These are phyloP conservation scores for Cystobasidium ongulense DNA, from an alignment of 768 basidiomycete species.

Conservation along the genomic window DNA sequence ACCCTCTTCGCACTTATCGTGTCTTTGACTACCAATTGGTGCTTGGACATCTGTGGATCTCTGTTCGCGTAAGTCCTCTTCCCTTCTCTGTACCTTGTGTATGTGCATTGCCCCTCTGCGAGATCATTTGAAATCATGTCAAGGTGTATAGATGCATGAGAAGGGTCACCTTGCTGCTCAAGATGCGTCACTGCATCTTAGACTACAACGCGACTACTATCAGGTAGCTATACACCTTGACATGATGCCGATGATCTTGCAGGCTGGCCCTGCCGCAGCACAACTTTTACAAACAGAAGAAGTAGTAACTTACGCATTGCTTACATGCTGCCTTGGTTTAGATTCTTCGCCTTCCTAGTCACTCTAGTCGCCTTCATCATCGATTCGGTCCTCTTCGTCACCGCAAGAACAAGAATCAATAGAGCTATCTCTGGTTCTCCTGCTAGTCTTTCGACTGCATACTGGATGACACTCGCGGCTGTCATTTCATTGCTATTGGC, in stretches of 20 bases:
- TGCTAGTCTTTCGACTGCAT: conserved; percentile 6
- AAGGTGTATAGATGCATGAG: too few relatives aligned
- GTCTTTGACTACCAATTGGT: conserved; percentile 19
- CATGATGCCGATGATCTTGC: too few relatives aligned
- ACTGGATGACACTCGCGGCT: conserved; percentile 23
- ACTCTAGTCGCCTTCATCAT: conserved; percentile 19
- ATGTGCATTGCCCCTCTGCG: too few relatives aligned
- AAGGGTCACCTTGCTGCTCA: too few relatives aligned
- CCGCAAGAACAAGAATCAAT: conserved; percentile 21
- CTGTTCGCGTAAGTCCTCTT: not conserved
- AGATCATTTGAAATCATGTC: too few relatives aligned
- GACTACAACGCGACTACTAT: too few relatives aligned
- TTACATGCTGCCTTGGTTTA: not conserved
- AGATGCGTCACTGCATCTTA: too few relatives aligned
- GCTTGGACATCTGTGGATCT: conserved; percentile 15
- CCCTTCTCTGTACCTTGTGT: too few relatives aligned
- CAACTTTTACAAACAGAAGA: not conserved
- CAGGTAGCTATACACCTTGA: too few relatives aligned
- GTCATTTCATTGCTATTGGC: conserved; percentile 6
- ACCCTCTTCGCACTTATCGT: conserved; percentile 24
- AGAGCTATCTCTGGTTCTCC: not conserved
- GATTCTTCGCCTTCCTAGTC: conserved; percentile 29
- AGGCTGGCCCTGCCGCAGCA: too few relatives aligned
- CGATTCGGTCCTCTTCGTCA: conserved; percentile 22
- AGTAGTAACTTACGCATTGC: not conserved